Base-by-base conservation (phyloP, 75 land plant genomes). In the Larix kaempferi region DNA sequence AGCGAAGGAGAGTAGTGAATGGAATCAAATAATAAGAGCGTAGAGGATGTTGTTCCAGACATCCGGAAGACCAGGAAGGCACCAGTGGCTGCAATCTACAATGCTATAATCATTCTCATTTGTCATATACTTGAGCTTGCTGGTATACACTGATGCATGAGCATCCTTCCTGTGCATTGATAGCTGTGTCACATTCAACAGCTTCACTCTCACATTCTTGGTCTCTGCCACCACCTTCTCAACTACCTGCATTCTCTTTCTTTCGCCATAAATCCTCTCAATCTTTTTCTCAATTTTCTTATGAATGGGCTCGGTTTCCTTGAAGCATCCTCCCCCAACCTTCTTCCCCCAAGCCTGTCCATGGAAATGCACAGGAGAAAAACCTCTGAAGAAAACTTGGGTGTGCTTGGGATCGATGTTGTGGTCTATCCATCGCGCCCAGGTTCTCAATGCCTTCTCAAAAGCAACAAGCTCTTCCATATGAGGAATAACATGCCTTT, bases 401-500 rank as follows among this genome's bases (percentile, higher is more conserved):
- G 94, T 93, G 33, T 79, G 84, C 17, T 77, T 16, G 11, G 86
- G 79, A 78, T 92, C 84, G 57, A 94, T 82, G 56, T 86, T 85
- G 54, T 29, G 57, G 26, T 89, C 88, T 0, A 92, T 86, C 94
- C 94, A 94, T 15, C 41, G 60, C 2, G 83, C 87, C 96, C 96
- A 94, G 33, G 92, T 89, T 3, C 62, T 80, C 75, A 94, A 3
- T 44, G 87, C 91, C 59, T 81, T 89, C 26, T 60, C 67, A 39
- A 81, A 94, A 21, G 96, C 96, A 2, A 56, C 76, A 19, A 85
- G 29, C 12, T 89, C 79, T 74, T 90, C 77, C 94, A 94, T 87
- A 41, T 86, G n/a, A 21, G 74, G 56, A 44, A 44, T 5, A 12
- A 49, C 56, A 13, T 49, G 52, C 11, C 74, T 56, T 72, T 44